phyloP scores from a whole-genome alignment of 2,329 filamentous ascomycete species.

The Epichloe glyceriae region DNA sequence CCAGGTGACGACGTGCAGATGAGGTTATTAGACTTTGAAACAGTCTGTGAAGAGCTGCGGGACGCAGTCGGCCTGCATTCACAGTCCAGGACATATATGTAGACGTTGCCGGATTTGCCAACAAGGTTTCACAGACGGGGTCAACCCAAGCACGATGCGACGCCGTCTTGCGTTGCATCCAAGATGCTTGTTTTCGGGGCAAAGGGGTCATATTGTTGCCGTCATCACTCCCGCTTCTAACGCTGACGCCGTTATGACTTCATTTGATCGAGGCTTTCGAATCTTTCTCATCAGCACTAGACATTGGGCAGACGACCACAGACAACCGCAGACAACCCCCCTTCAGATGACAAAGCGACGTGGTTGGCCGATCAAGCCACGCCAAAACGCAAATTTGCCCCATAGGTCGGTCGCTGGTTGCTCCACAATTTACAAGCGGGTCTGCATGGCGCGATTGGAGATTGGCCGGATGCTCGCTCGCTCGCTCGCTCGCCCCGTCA shows the following conservation, averaged over 20 bases:
- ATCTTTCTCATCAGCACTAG: too few relatives aligned
- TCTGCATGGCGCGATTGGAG: background rate
- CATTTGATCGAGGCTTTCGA: too few relatives aligned
- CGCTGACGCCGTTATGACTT: background rate
- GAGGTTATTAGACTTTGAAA: too few relatives aligned
- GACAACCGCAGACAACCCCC: too few relatives aligned
- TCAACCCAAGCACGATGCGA: background rate
- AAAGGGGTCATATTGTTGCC: background rate
- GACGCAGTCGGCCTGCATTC: background rate
- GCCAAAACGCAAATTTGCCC: background rate
- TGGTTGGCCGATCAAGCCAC: background rate
- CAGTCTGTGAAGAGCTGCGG: background rate
- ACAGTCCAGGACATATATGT: background rate
- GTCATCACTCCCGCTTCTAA: background rate
- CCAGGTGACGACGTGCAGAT: background rate
- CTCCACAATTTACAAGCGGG: background rate
- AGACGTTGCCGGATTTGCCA: background rate
- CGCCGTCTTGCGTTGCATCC: background rate
- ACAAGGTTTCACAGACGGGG: background rate
- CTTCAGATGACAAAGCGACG: too few relatives aligned
- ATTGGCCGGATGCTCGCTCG: background rate
- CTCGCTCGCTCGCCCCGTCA: background rate
- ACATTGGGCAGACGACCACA: too few relatives aligned
- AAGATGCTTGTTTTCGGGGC: conserved; percentile 1
- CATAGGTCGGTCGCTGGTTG: background rate